Evolutionary conservation across 2,329 filamentous ascomycete species (phyloP), one percentile per base, ranked within the genome.

Genomic region (Sarocladium strictum): DNA sequence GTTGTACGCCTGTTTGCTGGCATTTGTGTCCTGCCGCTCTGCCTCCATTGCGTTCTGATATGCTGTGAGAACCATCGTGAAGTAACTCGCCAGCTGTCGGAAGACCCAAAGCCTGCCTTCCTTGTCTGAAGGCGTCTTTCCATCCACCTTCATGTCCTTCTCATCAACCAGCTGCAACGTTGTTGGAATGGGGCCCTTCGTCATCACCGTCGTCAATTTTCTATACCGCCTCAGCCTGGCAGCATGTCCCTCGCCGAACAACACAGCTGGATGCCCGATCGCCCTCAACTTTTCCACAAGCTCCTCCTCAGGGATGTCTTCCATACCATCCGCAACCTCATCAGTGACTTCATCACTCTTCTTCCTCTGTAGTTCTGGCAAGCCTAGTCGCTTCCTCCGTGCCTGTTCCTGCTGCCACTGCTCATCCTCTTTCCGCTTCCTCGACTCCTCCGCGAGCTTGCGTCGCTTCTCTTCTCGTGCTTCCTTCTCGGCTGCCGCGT

Each of bases 41-140:
- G 85, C 82, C 62, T 88, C 82, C 63, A 99, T 81, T 4, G 92
- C 91, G 38, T 74, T 67, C 62, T 92, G 84, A 87, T 95, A 99
- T 69, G 95, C 93, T 43, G 79, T 81, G 56, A 99, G 76, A n/a
- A 99, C 84, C 84, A 99, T 90, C 53, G 89, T 95, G 74, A 99
- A 97, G 75, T 97, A 99, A 50, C 89, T 94, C 19, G 89, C 89
- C 55, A 99, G 78, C 70, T 99, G 93, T 11, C 93, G 80, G 73
- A 87, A 93, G 38, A 99, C 75, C 69, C 87, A 91, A 43, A 79
- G 74, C 45, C 84, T 81, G 0, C 76, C 87, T 38, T 85, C 81
- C 19, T 74, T 74, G 61, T 92, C 87, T 62, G 74, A 77, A 1
- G 82, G 81, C 10, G 89, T 72, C 41, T 75, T 76, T 15, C 78